Conservation (phyloP, 2,329 filamentous ascomycete species). For the Cercospora canescens region DNA sequence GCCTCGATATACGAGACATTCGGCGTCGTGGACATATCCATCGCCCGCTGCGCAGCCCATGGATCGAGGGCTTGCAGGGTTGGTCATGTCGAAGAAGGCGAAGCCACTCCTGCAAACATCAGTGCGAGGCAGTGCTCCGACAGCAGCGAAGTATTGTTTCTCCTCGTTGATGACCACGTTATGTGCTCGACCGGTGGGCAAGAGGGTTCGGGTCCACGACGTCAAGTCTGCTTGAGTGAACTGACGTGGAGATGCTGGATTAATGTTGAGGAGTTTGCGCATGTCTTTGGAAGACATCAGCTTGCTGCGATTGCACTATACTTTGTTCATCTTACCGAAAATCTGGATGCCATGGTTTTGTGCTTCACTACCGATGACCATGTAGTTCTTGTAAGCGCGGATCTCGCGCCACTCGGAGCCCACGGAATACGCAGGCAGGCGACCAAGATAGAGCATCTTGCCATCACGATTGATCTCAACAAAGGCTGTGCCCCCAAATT, state of each 20-base stretch:
- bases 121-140: constrained; percentile 4
- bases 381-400: constrained; percentile 6
- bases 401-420: constrained; percentile 2
- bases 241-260: constrained; percentile 42
- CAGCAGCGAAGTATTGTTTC: constrained; percentile 19
- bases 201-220: constrained; percentile 2
- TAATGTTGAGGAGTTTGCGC: constrained; percentile 54
- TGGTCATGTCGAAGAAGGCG: constrained; percentile 4
- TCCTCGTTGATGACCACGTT: constrained; percentile 56
- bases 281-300: constrained; percentile 44
- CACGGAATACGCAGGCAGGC: constrained; percentile 38
- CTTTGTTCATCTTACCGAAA: not conserved
- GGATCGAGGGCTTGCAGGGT: not conserved
- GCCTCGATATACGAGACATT: constrained; percentile 52
- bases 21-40: constrained; percentile 59
- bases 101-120: constrained; percentile 6
- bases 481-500: constrained; percentile 56
- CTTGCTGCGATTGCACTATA: not conserved
- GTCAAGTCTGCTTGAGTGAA: constrained; percentile 33
- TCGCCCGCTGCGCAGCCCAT: constrained; percentile 26
- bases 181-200: constrained; percentile 34
- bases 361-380: constrained; percentile 1
- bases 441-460: constrained; percentile 54
- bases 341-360: constrained; percentile 2
- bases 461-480: constrained; percentile 53